Evolutionary conservation across 768 basidiomycete species (phyloP), one percentile per base, ranked within the genome.

Genomic region (Boletus coccyginus): DNA sequence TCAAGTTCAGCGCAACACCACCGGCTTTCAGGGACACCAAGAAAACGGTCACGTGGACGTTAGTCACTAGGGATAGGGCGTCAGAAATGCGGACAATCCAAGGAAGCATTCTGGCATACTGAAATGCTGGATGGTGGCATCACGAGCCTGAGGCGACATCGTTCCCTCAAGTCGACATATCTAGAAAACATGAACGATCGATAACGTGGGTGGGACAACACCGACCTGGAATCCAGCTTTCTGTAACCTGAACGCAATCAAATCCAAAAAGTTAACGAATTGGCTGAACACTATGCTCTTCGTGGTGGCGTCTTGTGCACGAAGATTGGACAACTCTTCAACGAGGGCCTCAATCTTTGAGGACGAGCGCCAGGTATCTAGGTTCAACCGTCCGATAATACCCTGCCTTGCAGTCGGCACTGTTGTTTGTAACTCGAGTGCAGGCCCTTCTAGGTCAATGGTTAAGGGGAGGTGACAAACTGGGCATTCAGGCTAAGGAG

Each of bases 211-310:
- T 7, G 36, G n/a, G 33, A 46, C 16, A 24, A 50, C 14, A 75
- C 83, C 58, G 57, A 93, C 94, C 66, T 79, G 86, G 70, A 98
- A 98, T 0, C 96, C 97, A 44, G 94, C 91, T 55, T 83, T 87
- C 69, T 98, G 94, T 56, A 99, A 74, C 46, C 97, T 78, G 70
- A 87, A 97, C 13, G 95, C 94, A 64, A 98, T 94, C 52, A 99
- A 75, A 68, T 99, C 97, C 62, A 94, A 75, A 73, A 94, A 92
- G 69, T 88, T 92, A 39, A 94, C 92, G 67, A 96, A 97, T 74
- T 96, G 94, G 62, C 91, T 93, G 70, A 98, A 99, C 17, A 99
- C 96, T 50, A 99, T 83, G 71, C 91, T 94, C 77, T 99, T 99
- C 33, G 92, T 94, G 12, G 94, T 96, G 31, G 88, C 80, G 68